Evolutionary conservation across 306 rosid species (phyloP).

Genomic region (Quercus bicolor): DNA sequence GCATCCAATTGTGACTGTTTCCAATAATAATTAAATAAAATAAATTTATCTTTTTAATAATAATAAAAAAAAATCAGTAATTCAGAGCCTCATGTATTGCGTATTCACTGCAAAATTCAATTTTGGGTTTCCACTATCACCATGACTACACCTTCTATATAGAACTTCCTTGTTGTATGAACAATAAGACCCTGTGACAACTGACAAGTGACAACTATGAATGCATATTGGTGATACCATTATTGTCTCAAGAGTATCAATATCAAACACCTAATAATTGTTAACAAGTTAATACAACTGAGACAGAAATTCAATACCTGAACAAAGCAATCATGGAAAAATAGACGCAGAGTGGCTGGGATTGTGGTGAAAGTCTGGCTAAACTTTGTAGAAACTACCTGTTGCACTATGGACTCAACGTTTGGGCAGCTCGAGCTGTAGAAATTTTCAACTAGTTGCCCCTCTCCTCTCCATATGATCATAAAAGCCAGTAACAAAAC

Average conservation of each 20-base stretch:
- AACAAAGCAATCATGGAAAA: conserved; percentile 83
- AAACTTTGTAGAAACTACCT: conserved; percentile 57
- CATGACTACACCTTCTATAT: background rate
- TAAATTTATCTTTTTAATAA: too few relatives aligned
- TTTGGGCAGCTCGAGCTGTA: conserved; percentile 59
- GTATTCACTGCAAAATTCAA: too few relatives aligned
- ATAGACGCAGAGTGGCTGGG: conserved; percentile 73
- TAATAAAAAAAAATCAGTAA: too few relatives aligned
- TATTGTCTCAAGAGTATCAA: background rate
- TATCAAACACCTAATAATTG: background rate
- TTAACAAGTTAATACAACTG: background rate
- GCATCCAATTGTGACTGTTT: conserved; percentile 1
- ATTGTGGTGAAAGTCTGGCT: conserved; percentile 47
- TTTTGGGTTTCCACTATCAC: too few relatives aligned
- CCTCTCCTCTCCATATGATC: conserved; percentile 26
- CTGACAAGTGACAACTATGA: background rate
- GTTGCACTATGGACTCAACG: conserved; percentile 57
- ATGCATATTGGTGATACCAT: background rate
- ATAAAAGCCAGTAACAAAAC: conserved; percentile 18
- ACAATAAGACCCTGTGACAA: background rate
- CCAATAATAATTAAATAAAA: background rate
- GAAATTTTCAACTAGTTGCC: conserved; percentile 52
- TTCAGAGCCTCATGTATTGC: too few relatives aligned
- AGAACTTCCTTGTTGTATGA: background rate
- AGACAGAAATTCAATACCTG: conserved; percentile 37